Conservation (phyloP, 208 protist genomes). For the Trypanosoma mega region DNA sequence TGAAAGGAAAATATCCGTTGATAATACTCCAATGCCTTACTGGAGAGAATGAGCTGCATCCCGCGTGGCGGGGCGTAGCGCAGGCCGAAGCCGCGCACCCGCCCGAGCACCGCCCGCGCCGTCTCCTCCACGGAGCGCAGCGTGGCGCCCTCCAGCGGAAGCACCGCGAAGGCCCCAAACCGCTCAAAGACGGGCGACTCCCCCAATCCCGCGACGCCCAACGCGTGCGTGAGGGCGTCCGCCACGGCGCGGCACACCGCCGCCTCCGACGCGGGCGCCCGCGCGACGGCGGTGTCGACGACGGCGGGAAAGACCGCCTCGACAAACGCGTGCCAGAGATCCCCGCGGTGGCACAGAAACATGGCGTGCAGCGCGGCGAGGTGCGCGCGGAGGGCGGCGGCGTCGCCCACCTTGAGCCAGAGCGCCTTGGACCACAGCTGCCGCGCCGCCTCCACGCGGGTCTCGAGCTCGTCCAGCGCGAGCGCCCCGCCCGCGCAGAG, state of each 20-base stretch:
- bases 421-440: constrained; percentile 75
- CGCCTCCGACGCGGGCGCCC: constrained; percentile 13
- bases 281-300: constrained; percentile 21
- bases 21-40: constrained; percentile 74
- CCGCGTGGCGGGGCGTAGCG: constrained; percentile 49
- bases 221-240: constrained; percentile 36
- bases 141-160: constrained; percentile 16
- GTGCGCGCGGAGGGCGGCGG: constrained; percentile 35
- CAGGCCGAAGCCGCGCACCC: constrained; percentile 41
- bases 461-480: constrained; percentile 58
- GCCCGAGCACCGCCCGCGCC: constrained; percentile 43
- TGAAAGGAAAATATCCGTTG: constrained; percentile 71
- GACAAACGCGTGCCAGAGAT: constrained; percentile 83
- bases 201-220: constrained; percentile 32
- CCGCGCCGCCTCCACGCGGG: constrained; percentile 64
- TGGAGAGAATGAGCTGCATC: constrained; percentile 62
- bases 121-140: constrained; percentile 54
- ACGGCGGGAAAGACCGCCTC: constrained; percentile 37
- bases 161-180: constrained; percentile 22
- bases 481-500: constrained; percentile 62
- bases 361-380: constrained; percentile 53
- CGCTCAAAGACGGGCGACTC: constrained; percentile 26
- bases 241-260: constrained; percentile 24
- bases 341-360: constrained; percentile 83
- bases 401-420: constrained; percentile 58